Percentiles rank a stretch among this genome's conserved stretches.
Evolutionary conservation across 192 early-diverging fungal genomes (phyloP).

Genomic region (Kickxella alabastrina): DNA sequence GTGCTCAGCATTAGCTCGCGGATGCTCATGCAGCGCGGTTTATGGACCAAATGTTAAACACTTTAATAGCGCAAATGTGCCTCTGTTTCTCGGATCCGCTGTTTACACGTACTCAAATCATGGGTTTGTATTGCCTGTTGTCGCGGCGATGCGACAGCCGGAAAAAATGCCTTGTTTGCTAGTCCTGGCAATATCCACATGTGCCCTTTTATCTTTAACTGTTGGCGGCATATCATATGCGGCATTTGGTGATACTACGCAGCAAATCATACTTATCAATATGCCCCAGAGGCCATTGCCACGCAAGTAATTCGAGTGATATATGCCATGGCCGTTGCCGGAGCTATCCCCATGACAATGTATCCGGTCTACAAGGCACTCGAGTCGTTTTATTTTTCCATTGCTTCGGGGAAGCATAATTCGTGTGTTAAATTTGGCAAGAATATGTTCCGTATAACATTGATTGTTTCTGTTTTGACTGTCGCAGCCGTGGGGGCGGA

Average conservation of each 20-base stretch:
- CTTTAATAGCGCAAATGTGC: slow-evolving; percentile 71
- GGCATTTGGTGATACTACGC: slow-evolving; percentile 77
- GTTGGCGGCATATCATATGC: slow-evolving; percentile 80
- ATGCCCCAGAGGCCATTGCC: slow-evolving; percentile 61
- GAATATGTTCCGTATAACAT: slow-evolving; percentile 66
- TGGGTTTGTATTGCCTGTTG: slow-evolving; percentile 70
- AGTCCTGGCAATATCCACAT: slow-evolving; percentile 67
- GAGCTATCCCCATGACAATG: slow-evolving; percentile 84
- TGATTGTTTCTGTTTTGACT: slow-evolving; percentile 59
- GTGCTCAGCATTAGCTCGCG: slow-evolving; percentile 57
- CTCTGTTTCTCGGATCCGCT: slow-evolving; percentile 91
- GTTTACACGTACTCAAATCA: slow-evolving; percentile 88
- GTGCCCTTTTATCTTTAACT: slow-evolving; percentile 69
- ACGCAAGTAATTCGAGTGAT: slow-evolving; percentile 72
- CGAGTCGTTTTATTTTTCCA: slow-evolving; percentile 72
- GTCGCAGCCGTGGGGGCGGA: slow-evolving; percentile 71
- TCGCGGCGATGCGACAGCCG: slow-evolving; percentile 76
- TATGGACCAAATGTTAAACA: slow-evolving; percentile 53
- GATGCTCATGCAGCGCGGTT: slow-evolving; percentile 49
- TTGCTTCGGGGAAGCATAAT: slow-evolving; percentile 71
- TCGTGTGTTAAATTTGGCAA: slow-evolving; percentile 74
- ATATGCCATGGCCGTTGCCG: slow-evolving; percentile 88
- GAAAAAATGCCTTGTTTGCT: slow-evolving; percentile 77
- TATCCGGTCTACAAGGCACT: slow-evolving; percentile 89
- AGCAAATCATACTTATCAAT: slow-evolving; percentile 85